phyloP scores from a whole-genome alignment of 2,329 filamentous ascomycete genomes.

The Aspergillus nomiae region DNA sequence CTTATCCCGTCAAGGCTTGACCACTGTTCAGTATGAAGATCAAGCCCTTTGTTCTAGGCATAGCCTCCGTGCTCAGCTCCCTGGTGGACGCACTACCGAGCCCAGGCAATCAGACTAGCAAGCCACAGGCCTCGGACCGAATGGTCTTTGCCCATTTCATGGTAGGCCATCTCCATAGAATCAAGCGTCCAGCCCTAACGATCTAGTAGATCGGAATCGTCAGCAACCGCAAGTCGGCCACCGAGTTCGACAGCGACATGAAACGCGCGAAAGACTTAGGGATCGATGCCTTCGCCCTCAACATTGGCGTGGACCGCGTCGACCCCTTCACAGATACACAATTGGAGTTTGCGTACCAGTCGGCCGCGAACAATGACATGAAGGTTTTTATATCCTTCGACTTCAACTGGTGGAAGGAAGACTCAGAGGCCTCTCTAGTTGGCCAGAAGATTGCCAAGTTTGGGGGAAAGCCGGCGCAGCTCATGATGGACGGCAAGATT shows the following conservation, averaged over 20 bases:
- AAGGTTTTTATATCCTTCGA: conserved; percentile 62
- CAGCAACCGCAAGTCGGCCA: conserved; percentile 43
- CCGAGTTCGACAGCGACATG: conserved; percentile 54
- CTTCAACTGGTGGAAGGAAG: conserved; percentile 52
- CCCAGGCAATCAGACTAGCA: not conserved
- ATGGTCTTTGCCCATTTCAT: conserved; percentile 16
- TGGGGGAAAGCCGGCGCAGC: conserved; percentile 47
- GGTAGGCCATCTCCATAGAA: not conserved
- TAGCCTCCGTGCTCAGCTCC: conserved; percentile 4
- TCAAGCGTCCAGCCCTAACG: not conserved
- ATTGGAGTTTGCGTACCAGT: conserved; percentile 53
- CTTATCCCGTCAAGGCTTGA: not conserved
- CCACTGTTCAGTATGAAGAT: conserved; percentile 1
- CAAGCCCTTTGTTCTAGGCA: not conserved
- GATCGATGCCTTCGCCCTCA: conserved; percentile 55
- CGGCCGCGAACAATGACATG: conserved; percentile 50
- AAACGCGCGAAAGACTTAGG: conserved; percentile 44
- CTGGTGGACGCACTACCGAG: conserved; percentile 5
- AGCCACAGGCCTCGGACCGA: not conserved
- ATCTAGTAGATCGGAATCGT: conserved; percentile 48
- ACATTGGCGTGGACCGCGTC: conserved; percentile 50
- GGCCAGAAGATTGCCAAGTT: conserved; percentile 53
- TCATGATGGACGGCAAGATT: conserved; percentile 52
- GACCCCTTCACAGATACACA: conserved; percentile 49
- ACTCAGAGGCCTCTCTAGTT: conserved; percentile 39